Conservation (phyloP, 768 basidiomycete species). For the Russula griseocarnosa region DNA sequence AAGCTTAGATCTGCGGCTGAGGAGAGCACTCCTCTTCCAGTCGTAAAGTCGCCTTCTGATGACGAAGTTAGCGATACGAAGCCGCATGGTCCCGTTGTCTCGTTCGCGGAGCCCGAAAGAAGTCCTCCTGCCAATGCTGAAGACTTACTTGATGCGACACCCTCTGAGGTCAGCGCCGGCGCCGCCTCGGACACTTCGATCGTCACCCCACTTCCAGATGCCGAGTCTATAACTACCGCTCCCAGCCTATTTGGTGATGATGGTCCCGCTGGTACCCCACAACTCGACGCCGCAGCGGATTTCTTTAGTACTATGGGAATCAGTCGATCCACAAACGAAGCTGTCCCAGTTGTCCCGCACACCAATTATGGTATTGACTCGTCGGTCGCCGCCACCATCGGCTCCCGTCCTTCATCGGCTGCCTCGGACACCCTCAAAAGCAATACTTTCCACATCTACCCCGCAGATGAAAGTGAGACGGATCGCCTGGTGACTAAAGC, state of each 20-base stretch:
- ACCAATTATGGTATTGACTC: slow-evolving; percentile 78
- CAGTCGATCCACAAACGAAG: slow-evolving; percentile 42
- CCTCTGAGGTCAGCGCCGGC: slow-evolving; percentile 69
- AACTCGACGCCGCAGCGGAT: slow-evolving; percentile 65
- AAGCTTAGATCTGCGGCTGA: slow-evolving; percentile 54
- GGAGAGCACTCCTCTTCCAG: slow-evolving; percentile 30
- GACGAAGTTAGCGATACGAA: slow-evolving; percentile 42
- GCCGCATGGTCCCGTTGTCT: slow-evolving; percentile 71
- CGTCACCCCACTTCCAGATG: slow-evolving; percentile 53
- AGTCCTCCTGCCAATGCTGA: slow-evolving; percentile 41
- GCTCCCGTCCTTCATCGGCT: slow-evolving; percentile 83
- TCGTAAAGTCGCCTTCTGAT: slow-evolving; percentile 30
- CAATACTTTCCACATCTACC: slow-evolving; percentile 88
- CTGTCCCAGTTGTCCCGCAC: slow-evolving; percentile 63
- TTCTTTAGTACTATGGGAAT: slow-evolving; percentile 83
- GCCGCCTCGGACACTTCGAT: slow-evolving; percentile 60
- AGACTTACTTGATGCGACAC: slow-evolving; percentile 53
- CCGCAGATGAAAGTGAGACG: slow-evolving; percentile 77
- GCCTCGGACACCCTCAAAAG: slow-evolving; percentile 69
- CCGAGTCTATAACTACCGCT: slow-evolving; percentile 80
- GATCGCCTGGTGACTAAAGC: slow-evolving; percentile 90
- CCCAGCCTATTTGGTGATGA: slow-evolving; percentile 89
- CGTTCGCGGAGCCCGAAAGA: slow-evolving; percentile 75
- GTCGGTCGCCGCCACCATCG: slow-evolving; percentile 90
- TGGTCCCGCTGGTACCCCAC: slow-evolving; percentile 54